Percentiles rank a stretch among this genome's conserved stretches.
Evolutionary conservation across 1,139 yeast species (phyloP).

Genomic region (Ogataea hybrid): DNA sequence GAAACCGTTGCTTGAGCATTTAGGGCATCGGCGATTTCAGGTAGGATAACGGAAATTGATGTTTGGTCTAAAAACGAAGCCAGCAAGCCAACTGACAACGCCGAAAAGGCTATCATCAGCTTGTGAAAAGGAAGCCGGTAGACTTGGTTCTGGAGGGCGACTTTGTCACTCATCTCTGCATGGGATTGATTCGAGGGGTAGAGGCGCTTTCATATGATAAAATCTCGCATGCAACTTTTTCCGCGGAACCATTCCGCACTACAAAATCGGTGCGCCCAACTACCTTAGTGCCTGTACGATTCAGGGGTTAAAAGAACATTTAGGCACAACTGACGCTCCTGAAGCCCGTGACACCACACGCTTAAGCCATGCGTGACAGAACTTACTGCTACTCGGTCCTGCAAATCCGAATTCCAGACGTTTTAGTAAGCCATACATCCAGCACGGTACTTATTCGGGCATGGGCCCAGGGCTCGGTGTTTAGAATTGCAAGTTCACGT

Average conservation of each 20-base stretch:
- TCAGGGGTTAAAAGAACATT: no score
- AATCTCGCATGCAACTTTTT: conserved; percentile 2
- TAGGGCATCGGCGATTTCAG: conserved; percentile 23
- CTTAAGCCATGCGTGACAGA: no score
- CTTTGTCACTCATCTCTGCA: not conserved
- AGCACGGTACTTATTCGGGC: no score
- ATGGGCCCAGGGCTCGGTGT: no score
- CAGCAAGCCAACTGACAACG: conserved; percentile 21
- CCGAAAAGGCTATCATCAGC: conserved; percentile 19
- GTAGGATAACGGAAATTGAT: conserved; percentile 31
- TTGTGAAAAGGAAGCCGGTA: conserved; percentile 19
- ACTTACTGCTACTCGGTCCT: no score
- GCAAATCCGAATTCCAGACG: no score
- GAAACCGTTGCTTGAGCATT: conserved; percentile 27
- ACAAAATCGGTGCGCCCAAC: no score
- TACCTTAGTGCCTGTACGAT: no score
- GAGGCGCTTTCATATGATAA: not conserved
- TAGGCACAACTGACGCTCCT: no score
- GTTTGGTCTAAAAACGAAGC: conserved; percentile 42
- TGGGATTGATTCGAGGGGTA: not conserved
- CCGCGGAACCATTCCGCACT: conserved; percentile 6
- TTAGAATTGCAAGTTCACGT: no score
- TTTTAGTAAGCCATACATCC: no score
- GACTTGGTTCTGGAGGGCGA: conserved; percentile 20
- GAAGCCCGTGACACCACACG: no score